Evolutionary conservation across 331 rosid genomes (phyloP), one percentile per base, ranked within the genome.

Genomic region (Quercus tomentella): DNA sequence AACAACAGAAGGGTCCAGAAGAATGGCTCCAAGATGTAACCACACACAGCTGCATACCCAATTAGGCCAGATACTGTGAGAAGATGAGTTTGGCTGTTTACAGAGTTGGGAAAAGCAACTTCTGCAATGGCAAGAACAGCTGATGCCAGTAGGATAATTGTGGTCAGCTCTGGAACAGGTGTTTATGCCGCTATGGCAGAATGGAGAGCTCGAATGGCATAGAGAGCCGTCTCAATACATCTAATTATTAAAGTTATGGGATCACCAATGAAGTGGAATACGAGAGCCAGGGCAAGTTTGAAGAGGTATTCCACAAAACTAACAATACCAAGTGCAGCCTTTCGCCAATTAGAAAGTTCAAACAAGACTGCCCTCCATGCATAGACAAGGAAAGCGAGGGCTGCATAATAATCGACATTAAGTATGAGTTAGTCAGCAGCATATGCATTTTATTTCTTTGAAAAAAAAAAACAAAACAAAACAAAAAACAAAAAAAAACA

Each of bases 311-410:
- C 92, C 77, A 80, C 66, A 71, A 92, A 94, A 21, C 78, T 77
- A 58, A 81, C 74, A 8, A 91, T 73, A 6, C 76, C 83, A 20
- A 85, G 28, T 55, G 85, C 91, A 54, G 83, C 89, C 65, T 81
- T 89, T 85, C 75, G 90, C 98, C 98, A 94, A 82, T 94, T 92
- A 23, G 84, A 79, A 31, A 95, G 82, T 79, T 95, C 99, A n/a
- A 93, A 89, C 49, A 95, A 79, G 72, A 93, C 96, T 18, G 93
- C 94, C 81, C 93, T 90, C 99, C 99, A 95, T n/a, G 97, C 90
- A 81, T 95, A 95, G 70, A 91, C 41, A 58, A 95, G 88, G 80
- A 95, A 90, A 66, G 81, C 96, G 72, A 82, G 65, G 18, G 91
- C 98, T 95, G 98, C 85, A 87, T 31, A 49, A 77, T 71, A 2